Percentiles rank a stretch among this genome's conserved stretches.
Conservation (phyloP, 2,329 filamentous ascomycete species). For the Venturiaceae sp. region DNA sequence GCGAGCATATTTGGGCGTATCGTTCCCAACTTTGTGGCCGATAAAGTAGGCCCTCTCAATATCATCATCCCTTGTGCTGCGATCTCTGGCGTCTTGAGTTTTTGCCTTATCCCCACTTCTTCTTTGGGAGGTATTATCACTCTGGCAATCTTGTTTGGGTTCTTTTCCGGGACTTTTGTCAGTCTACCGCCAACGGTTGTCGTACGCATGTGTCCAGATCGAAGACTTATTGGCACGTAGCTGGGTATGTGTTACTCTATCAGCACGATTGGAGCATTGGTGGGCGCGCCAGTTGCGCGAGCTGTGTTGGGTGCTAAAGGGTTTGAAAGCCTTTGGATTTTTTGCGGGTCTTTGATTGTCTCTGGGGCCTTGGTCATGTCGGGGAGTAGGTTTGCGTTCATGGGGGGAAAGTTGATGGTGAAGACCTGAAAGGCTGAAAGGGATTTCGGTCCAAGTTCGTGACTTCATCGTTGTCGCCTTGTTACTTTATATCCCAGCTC, state of each 20-base stretch:
- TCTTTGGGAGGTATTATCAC: constrained; percentile 28
- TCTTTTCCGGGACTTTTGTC: constrained; percentile 39
- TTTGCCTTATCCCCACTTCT: constrained; percentile 26
- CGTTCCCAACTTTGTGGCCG: constrained; percentile 33
- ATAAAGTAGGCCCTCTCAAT: constrained; percentile 37
- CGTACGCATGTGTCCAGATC: constrained; percentile 28
- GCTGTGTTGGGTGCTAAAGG: constrained; percentile 38
- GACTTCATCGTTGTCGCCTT: too few species aligned
- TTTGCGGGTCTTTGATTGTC: constrained; percentile 24
- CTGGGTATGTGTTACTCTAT: constrained; percentile 47
- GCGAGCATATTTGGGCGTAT: constrained; percentile 39
- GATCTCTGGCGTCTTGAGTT: constrained; percentile 3
- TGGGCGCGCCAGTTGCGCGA: constrained; percentile 48
- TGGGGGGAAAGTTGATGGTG: constrained; percentile 3
- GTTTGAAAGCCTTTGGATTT: constrained; percentile 33
- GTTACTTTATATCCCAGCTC: too few species aligned
- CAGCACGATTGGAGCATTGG: constrained; percentile 40
- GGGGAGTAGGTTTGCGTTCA: constrained; percentile 3
- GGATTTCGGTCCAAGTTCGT: too few species aligned
- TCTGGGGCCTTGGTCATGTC: constrained; percentile 9
- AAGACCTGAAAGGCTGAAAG: too few species aligned
- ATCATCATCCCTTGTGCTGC: constrained; percentile 15
- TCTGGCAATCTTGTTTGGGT: constrained; percentile 35
- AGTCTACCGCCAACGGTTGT: constrained; percentile 35
- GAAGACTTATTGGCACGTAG: constrained; percentile 38